Base-by-base conservation (phyloP, 305 asterid species). In the Plantago coronopus region DNA sequence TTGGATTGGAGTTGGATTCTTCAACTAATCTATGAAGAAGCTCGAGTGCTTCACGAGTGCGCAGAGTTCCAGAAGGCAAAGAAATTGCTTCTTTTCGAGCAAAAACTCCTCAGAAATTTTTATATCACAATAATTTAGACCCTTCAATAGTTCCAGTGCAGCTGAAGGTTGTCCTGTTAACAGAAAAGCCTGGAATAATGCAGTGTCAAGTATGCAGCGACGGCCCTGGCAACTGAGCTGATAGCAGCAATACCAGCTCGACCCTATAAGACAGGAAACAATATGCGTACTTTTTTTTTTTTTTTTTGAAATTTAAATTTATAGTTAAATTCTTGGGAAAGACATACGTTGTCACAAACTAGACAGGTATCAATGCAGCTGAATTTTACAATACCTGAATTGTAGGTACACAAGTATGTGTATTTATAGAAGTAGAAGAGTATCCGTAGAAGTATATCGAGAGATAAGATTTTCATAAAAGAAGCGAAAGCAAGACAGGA, bases 181-280 rank as follows among this genome's bases (percentile, higher is more conserved):
- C 59, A 84, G 57, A 74, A 87, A 86, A 48, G 95, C 95, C 77
- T 94, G 97, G 60, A 94, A 88, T 63, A 90, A 76, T 31, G 89
- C 96, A 8, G 99, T 94, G 77, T 94, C 97, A 69, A 90, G 85
- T 61, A 82, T 83, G 97, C 86, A 48, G 97, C 99, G 79, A 85
- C 78, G 71, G 86, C 99, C 83, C 99, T 82, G 40, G 99, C 96
- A 74, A 84, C 79, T 66, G 97, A 94, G 74, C 94, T 81, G 76
- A 87, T 76, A 50, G 91, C 72, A 57, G 67, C 49, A 69, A 68
- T 78, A n/a, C n/a, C n/a, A 69, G 74, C 59, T 70, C 94, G 84
- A 54, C 86, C 96, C 99, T 93, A 63, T 55, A 65, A 69, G 57
- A 40, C 74, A 63, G 42, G 47, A 62, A 10, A 59, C 31, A 43